A percentile compares a stretch with the other conserved stretches of the same genome.
Conservation (phyloP, 140 eudicot species). For the Eryngium alpinum region DNA sequence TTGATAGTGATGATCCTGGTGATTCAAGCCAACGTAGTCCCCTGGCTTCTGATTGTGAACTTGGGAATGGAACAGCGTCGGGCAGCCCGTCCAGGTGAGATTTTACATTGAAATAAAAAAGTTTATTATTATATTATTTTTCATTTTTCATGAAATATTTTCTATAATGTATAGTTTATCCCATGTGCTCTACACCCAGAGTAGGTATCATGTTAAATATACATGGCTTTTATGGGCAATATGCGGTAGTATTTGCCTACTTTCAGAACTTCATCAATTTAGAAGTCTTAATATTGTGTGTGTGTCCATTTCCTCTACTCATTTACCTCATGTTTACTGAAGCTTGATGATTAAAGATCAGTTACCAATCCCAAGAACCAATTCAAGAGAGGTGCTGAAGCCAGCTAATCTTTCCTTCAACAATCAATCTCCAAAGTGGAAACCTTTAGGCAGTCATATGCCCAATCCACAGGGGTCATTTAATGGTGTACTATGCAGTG, state of each 20-base stretch:
- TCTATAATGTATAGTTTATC: neutral
- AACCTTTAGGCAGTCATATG: slow-evolving; percentile 50
- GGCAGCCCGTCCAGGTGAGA: slow-evolving; percentile 85
- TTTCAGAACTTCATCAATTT: neutral
- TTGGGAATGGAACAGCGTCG: slow-evolving; percentile 56
- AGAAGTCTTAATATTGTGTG: neutral
- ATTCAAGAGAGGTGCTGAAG: slow-evolving; percentile 37
- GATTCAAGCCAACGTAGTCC: slow-evolving; percentile 85
- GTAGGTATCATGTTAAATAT: neutral
- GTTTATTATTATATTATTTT: neutral
- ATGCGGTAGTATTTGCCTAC: neutral
- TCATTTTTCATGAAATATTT: neutral
- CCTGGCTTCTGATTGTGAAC: slow-evolving; percentile 68
- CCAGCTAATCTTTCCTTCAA: slow-evolving; percentile 44
- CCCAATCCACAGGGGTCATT: slow-evolving; percentile 61
- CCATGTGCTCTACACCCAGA: neutral
- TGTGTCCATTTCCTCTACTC: slow-evolving; percentile 8
- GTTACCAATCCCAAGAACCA: slow-evolving; percentile 28
- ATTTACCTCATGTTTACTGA: slow-evolving; percentile 25
- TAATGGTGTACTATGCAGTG: slow-evolving; percentile 66
- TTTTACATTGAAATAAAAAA: neutral
- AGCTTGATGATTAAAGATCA: slow-evolving; percentile 61
- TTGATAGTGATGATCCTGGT: slow-evolving; percentile 79
- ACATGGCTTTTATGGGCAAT: neutral
- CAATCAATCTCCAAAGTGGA: slow-evolving; percentile 48